phyloP scores from a whole-genome alignment of 2,329 filamentous ascomycete genomes.

The Pseudogymnoascus sp. region DNA sequence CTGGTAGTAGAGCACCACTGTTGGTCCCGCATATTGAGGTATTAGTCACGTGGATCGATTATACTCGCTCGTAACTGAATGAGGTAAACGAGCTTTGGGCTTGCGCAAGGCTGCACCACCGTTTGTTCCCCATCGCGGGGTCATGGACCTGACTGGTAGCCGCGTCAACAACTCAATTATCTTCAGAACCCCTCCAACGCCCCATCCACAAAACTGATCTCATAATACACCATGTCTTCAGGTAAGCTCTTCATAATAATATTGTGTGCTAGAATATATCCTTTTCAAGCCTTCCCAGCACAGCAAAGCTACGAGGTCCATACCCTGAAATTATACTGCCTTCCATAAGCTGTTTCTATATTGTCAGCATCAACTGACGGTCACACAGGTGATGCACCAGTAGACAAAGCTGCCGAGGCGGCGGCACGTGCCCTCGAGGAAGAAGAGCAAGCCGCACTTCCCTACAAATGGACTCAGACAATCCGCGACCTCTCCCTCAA shows the following conservation, averaged over 20 bases:
- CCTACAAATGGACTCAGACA: slow-evolving; percentile 96
- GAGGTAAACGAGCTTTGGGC: not conserved
- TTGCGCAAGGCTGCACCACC: not conserved
- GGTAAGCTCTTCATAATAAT: not conserved
- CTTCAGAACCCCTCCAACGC: not conserved
- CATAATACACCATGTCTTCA: not conserved
- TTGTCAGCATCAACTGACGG: not conserved
- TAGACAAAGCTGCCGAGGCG: slow-evolving; percentile 49
- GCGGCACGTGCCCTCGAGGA: slow-evolving; percentile 63
- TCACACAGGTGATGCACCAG: slow-evolving; percentile 14
- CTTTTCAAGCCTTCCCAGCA: not conserved
- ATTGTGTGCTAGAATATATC: not conserved
- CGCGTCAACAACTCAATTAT: not conserved
- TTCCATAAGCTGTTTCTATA: not conserved
- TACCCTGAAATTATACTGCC: not conserved
- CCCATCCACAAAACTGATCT: not conserved
- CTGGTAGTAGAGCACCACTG: not conserved
- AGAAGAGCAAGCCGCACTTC: slow-evolving; percentile 81
- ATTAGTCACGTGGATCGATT: not conserved
- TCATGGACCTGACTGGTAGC: not conserved
- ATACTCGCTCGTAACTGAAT: not conserved
- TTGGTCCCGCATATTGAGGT: not conserved
- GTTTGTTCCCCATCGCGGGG: not conserved
- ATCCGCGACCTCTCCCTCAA: slow-evolving; percentile 81
- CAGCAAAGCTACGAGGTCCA: not conserved